Base-by-base conservation (phyloP, 129 eudicot genomes). In the Helianthus tuberosus region DNA sequence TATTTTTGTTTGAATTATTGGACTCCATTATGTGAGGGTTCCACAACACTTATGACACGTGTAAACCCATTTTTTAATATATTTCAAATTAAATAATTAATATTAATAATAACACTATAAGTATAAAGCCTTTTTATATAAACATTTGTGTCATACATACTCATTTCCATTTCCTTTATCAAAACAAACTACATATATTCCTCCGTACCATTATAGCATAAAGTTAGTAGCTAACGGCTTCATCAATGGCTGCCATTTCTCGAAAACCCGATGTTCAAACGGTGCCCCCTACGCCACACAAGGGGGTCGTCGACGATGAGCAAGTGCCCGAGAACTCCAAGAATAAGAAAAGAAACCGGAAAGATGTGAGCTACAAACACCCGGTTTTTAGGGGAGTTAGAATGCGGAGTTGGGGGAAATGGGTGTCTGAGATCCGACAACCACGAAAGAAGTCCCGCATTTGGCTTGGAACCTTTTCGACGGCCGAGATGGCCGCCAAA, bases 391-490 rank as follows among this genome's bases (percentile, higher is more conserved):
- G 75, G 7, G 84, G 84, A 47, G 84, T 80, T 41, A 57, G 84
- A 25, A 80, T 67, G 84, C 13, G 84, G 7, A 80, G 84, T 15
- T 80, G 84, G 79, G 84, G 84, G 17, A 80, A 80, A 74, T 80
- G 84, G 84, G 84, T 80, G 65, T 80, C 84, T 15, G 84, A 80
- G 50, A 80, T 80, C 58, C 69, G 84, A 1, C 79, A 80, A 51
- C 84, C 84, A 15, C 61, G 84, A 3, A 80, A 80, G 39, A 80
- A 74, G 43, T 58, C 84, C 1, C 84, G 84, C 60, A 80, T 80
- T 74, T 80, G 84, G 84, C 84, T 80, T 12, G 83, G 84, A 5
- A 80, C 84, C 2, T 80, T 80, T 50, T 74, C 71, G 14, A 73
- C 84, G 5, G 65, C 84, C 11, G 84, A 80, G 66, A 73, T 80